Conservation (phyloP, 495 filamentous ascomycete genomes). For the Trichoderma reesei region DNA sequence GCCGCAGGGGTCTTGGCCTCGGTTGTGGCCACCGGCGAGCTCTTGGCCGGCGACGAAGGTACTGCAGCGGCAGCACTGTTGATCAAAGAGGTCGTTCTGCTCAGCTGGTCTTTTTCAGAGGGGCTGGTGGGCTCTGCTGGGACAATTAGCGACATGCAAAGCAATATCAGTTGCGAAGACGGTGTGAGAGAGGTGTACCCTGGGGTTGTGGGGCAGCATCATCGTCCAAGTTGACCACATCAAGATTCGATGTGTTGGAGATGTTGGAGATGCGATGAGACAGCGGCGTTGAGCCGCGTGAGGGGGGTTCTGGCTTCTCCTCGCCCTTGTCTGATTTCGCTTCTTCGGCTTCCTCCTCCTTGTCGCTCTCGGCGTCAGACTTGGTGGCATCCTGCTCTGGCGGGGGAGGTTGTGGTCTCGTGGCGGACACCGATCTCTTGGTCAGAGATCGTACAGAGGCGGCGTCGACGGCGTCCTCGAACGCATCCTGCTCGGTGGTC, state of each 20-base stretch:
- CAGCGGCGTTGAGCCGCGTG: constrained; percentile 43
- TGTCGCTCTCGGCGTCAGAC: constrained; percentile 21
- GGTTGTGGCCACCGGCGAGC: constrained; percentile 28
- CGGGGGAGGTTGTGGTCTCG: constrained; percentile 17
- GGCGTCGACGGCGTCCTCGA: constrained; percentile 65
- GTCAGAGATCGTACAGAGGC: constrained; percentile 38
- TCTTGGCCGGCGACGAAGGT: constrained; percentile 28
- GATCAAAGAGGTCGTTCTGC: constrained; percentile 36
- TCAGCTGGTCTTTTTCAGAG: constrained; percentile 21
- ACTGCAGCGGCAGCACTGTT: constrained; percentile 31
- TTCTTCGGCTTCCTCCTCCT: constrained; percentile 22
- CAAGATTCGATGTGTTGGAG: constrained; percentile 51
- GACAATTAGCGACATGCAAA: constrained; percentile 9
- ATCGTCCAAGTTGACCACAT: constrained; percentile 60
- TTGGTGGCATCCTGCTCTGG: constrained; percentile 19
- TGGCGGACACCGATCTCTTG: constrained; percentile 37
- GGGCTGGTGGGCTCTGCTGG: constrained; percentile 15
- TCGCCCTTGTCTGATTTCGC: constrained; percentile 17
- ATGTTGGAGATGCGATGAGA: constrained; percentile 54
- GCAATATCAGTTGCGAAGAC: constrained; percentile 11
- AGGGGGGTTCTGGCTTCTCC: constrained; percentile 16
- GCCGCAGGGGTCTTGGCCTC: constrained; percentile 30
- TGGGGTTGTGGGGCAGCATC: constrained; percentile 25
- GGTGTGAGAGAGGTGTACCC: constrained; percentile 18
- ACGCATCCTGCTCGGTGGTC: constrained; percentile 51